Conservation (phyloP, 2,329 filamentous ascomycete species). For the Ceratocystis destructans region DNA sequence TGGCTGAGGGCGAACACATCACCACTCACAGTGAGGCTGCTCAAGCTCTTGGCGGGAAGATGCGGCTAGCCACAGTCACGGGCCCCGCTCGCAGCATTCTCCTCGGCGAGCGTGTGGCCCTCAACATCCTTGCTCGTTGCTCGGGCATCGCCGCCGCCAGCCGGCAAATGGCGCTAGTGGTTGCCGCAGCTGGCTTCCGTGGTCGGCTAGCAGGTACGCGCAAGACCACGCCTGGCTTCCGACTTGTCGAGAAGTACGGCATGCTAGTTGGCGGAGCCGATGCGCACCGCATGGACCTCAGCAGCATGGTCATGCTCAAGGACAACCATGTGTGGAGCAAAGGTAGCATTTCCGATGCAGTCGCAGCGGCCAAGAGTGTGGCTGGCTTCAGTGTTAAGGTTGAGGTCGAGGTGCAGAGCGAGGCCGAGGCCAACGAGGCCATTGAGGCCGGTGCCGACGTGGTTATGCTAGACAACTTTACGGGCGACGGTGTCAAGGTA, state of each 20-base stretch:
- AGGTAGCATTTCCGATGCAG: conserved; percentile 72
- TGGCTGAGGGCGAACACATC: conserved; percentile 58
- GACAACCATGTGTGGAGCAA: conserved; percentile 96
- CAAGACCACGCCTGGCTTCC: conserved; percentile 93
- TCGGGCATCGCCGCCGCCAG: conserved; percentile 74
- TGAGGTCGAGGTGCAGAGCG: conserved; percentile 79
- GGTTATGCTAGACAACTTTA: conserved; percentile 96
- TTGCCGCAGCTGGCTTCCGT: conserved; percentile 56
- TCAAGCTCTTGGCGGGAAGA: conserved; percentile 31
- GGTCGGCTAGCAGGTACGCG: conserved; percentile 85
- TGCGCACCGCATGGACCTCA: conserved; percentile 79
- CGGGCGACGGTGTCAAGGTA: conserved; percentile 57
- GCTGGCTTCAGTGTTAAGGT: conserved; percentile 88
- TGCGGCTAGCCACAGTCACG: conserved; percentile 62
- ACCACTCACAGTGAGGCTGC: conserved; percentile 41
- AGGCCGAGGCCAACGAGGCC: conserved; percentile 81
- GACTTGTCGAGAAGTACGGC: conserved; percentile 93
- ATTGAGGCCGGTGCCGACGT: conserved; percentile 85
- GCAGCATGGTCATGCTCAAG: conserved; percentile 96
- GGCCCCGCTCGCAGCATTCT: conserved; percentile 70
- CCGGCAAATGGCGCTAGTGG: conserved; percentile 38
- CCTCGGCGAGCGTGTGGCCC: conserved; percentile 81
- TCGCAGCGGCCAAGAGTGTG: conserved; percentile 66
- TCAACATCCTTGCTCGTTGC: conserved; percentile 82
- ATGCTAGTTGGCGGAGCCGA: conserved; percentile 92